These are phyloP conservation scores for Tulasnella sp. DNA, from an alignment of 768 basidiomycete species.

Conservation along the genomic window DNA sequence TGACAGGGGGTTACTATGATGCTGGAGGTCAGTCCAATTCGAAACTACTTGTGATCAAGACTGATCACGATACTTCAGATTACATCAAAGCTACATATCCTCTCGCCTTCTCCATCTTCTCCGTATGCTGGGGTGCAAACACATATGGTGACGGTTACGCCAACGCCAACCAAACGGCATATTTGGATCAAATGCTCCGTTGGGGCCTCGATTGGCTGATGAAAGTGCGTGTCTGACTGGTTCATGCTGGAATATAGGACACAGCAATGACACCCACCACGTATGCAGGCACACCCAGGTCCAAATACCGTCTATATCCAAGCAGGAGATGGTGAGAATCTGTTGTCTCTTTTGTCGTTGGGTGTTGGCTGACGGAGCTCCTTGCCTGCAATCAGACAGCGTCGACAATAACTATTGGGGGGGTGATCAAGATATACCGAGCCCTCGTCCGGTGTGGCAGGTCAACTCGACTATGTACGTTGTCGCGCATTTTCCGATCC, in stretches of 20 bases:
- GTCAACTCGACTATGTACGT: conserved; percentile 54
- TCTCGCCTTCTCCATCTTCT: conserved; percentile 39
- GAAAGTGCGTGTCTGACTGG: conserved; percentile 40
- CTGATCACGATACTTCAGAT: conserved; percentile 34
- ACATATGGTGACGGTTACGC: conserved; percentile 84
- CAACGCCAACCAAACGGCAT: conserved; percentile 72
- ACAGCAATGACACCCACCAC: too few relatives aligned
- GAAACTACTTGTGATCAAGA: neutral
- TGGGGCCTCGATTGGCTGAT: conserved; percentile 92
- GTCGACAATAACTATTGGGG: conserved; percentile 81
- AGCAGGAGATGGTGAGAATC: conserved; percentile 48
- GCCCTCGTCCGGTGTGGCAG: conserved; percentile 60
- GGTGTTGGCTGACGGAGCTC: neutral
- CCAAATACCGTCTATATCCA: conserved; percentile 65
- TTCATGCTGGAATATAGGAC: too few relatives aligned
- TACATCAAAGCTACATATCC: conserved; percentile 85
- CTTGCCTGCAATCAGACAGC: conserved; percentile 35
- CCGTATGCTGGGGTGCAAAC: conserved; percentile 81
- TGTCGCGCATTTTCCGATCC: neutral
- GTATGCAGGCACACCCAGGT: conserved; percentile 66
- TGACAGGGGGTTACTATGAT: conserved; percentile 86
- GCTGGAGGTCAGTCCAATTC: conserved; percentile 55
- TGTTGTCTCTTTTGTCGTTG: conserved; percentile 6
- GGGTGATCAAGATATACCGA: conserved; percentile 67
- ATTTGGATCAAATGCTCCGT: conserved; percentile 82